These are phyloP conservation scores for Lactarius psammicola DNA, from an alignment of 768 basidiomycete species.

Conservation along the genomic window DNA sequence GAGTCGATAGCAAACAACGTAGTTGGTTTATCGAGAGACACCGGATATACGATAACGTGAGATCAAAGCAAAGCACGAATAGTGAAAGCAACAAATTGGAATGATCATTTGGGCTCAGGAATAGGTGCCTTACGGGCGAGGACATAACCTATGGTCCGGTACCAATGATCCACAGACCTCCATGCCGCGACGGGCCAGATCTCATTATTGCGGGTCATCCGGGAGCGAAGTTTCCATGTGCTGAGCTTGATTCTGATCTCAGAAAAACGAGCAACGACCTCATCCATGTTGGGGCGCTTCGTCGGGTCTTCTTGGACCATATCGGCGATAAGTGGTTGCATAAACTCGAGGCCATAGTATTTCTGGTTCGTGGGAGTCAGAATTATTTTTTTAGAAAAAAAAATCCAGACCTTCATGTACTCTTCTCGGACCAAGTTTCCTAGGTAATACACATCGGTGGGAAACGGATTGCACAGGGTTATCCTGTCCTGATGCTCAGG, in stretches of 20 bases:
- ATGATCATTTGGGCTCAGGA: constrained; percentile 5
- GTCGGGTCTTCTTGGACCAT: constrained; percentile 38
- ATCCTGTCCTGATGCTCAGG: constrained; percentile 33
- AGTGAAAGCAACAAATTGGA: neutral
- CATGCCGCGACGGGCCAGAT: neutral
- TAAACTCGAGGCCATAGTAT: constrained; percentile 35
- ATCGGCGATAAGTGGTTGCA: constrained; percentile 34
- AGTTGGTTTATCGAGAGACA: neutral
- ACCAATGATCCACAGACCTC: neutral
- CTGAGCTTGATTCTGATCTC: constrained; percentile 25
- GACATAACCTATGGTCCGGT: constrained; percentile 6
- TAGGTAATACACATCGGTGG: constrained; percentile 38
- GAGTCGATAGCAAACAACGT: neutral
- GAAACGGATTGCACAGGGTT: constrained; percentile 34
- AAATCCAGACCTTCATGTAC: constrained; percentile 31
- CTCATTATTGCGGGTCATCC: constrained; percentile 29
- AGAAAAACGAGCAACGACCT: constrained; percentile 36
- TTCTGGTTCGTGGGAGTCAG: constrained; percentile 2
- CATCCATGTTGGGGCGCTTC: constrained; percentile 35
- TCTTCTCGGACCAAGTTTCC: constrained; percentile 35
- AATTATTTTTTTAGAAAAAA: neutral
- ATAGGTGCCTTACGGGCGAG: constrained; percentile 8
- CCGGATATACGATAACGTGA: neutral
- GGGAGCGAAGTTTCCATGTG: constrained; percentile 36
- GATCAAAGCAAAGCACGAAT: neutral